Evolutionary conservation across 441 rosid species (phyloP).

Genomic region (Bruguiera hainesii): DNA sequence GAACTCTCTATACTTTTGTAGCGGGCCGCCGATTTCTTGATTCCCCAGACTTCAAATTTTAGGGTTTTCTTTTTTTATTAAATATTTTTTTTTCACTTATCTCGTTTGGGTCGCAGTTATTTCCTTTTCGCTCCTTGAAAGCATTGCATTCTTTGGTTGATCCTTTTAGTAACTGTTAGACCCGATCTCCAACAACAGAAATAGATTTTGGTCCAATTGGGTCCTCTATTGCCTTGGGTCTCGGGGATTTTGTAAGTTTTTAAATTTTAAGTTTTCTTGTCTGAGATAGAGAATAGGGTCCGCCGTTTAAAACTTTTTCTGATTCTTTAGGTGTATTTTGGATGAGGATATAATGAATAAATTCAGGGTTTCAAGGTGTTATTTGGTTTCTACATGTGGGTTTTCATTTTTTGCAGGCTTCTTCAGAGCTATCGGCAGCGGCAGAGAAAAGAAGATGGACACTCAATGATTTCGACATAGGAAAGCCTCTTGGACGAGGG

Average conservation of each 20-base stretch:
- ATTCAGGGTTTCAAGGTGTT: background rate
- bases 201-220: no score
- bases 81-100: background rate
- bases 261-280: no score
- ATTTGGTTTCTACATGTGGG: background rate
- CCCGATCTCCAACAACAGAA: no score
- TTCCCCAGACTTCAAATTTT: background rate
- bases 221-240: no score
- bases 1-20: background rate
- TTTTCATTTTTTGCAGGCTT: slow-evolving; percentile 29
- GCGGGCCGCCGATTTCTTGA: background rate
- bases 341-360: background rate
- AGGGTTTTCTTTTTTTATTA: background rate
- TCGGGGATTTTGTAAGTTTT: no score
- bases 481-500: slow-evolving; percentile 98
- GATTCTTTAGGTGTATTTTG: no score
- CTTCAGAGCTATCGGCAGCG: slow-evolving; percentile 48
- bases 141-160: background rate
- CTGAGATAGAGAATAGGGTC: no score
- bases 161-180: no score
- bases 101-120: background rate
- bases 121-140: background rate
- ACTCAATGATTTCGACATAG: slow-evolving; percentile 82
- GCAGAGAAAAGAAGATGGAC: slow-evolving; percentile 77
- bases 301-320: no score